Evolutionary conservation across 2,329 filamentous ascomycete genomes (phyloP).

Genomic region (Sarocladiaceae sp.): DNA sequence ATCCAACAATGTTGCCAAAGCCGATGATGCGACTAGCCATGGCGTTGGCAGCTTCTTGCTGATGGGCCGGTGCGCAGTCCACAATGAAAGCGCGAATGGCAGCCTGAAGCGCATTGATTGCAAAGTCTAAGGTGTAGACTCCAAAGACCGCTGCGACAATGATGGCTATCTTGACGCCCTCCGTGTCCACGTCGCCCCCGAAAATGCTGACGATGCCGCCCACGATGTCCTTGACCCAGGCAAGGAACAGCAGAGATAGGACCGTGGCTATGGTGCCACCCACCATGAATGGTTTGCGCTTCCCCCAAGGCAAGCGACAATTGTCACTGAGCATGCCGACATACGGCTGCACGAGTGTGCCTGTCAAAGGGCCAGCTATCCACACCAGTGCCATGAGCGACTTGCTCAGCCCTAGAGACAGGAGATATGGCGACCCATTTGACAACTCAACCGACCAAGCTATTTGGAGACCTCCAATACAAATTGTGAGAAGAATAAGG

Average conservation of each 20-base stretch:
- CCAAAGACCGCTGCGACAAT: constrained; percentile 79
- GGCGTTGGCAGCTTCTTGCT: constrained; percentile 89
- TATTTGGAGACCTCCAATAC: constrained; percentile 85
- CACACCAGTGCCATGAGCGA: constrained; percentile 78
- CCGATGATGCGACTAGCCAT: constrained; percentile 88
- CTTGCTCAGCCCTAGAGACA: constrained; percentile 79
- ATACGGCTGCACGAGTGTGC: constrained; percentile 76
- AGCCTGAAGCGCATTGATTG: constrained; percentile 96
- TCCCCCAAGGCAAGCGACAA: constrained; percentile 70
- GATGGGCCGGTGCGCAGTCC: constrained; percentile 85
- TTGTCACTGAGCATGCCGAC: constrained; percentile 78
- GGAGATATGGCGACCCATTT: constrained; percentile 80
- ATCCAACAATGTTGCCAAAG: constrained; percentile 86
- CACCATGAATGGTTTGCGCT: constrained; percentile 78
- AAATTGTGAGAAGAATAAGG: constrained; percentile 78
- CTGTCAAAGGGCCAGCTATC: constrained; percentile 77
- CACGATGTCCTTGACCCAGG: constrained; percentile 72
- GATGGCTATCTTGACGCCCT: constrained; percentile 58
- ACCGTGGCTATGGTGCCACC: constrained; percentile 65
- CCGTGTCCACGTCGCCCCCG: constrained; percentile 62
- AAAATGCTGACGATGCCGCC: constrained; percentile 64
- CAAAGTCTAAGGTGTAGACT: constrained; percentile 88
- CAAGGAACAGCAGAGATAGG: constrained; percentile 62
- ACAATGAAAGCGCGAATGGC: constrained; percentile 89
- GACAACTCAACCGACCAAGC: constrained; percentile 95